Evolutionary conservation across 116 monocot species (phyloP).

Genomic region (Posidonia oceanica): DNA sequence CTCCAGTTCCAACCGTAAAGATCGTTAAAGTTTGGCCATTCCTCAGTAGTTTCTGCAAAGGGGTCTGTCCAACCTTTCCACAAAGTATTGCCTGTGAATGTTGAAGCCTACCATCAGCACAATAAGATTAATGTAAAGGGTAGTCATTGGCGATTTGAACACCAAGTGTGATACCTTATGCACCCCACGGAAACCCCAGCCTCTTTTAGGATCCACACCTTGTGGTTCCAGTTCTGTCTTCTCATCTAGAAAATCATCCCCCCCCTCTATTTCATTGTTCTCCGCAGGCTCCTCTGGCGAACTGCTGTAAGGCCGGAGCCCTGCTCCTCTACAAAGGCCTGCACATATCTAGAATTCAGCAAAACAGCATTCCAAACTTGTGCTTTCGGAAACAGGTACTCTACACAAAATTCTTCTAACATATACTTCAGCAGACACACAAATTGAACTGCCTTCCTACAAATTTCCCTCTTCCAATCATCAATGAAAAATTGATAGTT

Average conservation of each 20-base stretch:
- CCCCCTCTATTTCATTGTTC: constrained; percentile 36
- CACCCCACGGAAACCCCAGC: constrained; percentile 87
- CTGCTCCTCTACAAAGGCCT: constrained; percentile 18
- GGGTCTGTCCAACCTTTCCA: constrained; percentile 84
- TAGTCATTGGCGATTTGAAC: background rate
- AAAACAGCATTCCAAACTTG: background rate
- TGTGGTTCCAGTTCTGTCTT: constrained; percentile 57
- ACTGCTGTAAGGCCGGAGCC: constrained; percentile 31
- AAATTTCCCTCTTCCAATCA: no score
- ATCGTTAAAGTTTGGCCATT: constrained; percentile 78
- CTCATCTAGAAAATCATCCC: constrained; percentile 28
- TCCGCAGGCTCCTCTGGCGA: constrained; percentile 38
- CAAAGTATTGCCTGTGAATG: constrained; percentile 73
- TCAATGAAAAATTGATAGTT: no score
- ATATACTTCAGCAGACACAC: no score
- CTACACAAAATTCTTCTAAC: no score
- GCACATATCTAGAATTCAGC: background rate
- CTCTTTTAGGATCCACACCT: constrained; percentile 73
- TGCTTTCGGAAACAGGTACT: background rate
- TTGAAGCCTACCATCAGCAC: background rate
- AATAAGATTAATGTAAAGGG: background rate
- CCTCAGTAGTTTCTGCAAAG: constrained; percentile 91
- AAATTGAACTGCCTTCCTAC: no score
- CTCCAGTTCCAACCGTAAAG: constrained; percentile 97
- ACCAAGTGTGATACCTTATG: constrained; percentile 37